Base-by-base conservation (phyloP, 148 eudicot genomes). In the Arbutus unedo region DNA sequence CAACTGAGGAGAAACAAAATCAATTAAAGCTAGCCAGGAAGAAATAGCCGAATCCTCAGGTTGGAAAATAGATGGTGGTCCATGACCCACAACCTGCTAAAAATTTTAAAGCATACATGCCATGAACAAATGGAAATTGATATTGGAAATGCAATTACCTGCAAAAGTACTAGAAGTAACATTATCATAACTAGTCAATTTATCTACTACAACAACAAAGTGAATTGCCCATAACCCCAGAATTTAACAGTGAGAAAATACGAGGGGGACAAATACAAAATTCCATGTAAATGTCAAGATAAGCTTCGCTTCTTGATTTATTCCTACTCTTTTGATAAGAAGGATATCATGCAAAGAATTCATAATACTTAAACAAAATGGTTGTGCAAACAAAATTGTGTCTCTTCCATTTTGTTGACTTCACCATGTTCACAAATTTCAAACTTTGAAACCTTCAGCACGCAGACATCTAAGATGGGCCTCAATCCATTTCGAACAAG, bases 361-460 rank as follows among this genome's bases (percentile, higher is more conserved):
- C 38, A 31, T 31, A 31, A 19, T 70, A 16, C 60, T 81, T 10
- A 81, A 44, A 18, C 31, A 76, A 76, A 44, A 16, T 77, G 60
- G 73, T 11, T 25, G 56, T 56, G 14, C 16, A 55, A 55, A 55
- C 82, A 81, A 81, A 75, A 85, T 44, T 64, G 79, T 64, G 14
- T 80, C 31, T 43, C 31, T 38, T 70, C 81, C 25, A 5, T 67
- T 15, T 57, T n/a, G 18, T 67, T 56, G 53, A 53, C 6, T 31
- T 43, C 19, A 53, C 50, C 44, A 76, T 56, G 54, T 62, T 53
- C 44, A 44, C 45, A 76, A 64, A 7, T 80, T 79, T 89, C 79
- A 93, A 79, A 95, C 91, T 84, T 92, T 93, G 86, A 95, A 95
- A 53, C 98, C 98, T 88, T 95, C 98, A 4, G 98, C 91, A 19